Conservation (phyloP, 306 rosid genomes). For the Casuarina cunninghamiana region DNA sequence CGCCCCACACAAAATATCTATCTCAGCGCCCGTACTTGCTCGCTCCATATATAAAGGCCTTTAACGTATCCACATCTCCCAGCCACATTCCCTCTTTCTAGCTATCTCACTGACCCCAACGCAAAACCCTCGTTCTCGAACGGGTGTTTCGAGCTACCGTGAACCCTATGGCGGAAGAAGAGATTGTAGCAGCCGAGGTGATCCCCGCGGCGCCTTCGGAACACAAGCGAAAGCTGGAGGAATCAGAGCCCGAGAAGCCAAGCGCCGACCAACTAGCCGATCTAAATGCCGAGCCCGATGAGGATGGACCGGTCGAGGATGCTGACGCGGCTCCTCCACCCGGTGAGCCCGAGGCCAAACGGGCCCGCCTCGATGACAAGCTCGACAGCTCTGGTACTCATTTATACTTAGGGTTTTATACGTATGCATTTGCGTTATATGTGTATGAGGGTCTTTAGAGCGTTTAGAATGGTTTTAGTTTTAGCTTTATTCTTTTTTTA, state of each 20-base stretch:
- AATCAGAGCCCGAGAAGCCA: constrained; percentile 40
- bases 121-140: not conserved
- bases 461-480: not conserved
- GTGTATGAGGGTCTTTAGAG: not conserved
- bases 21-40: not conserved
- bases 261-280: constrained; percentile 29
- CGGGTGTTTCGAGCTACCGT: not conserved
- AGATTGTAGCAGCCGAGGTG: constrained; percentile 38
- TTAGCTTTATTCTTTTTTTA: not conserved
- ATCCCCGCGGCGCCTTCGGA: constrained; percentile 58
- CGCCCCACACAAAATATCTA: not conserved
- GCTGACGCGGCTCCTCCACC: constrained; percentile 12
- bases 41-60: not conserved
- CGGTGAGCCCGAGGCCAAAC: constrained; percentile 60
- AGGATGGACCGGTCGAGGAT: not conserved
- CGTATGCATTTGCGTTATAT: not conserved
- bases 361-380: constrained; percentile 67
- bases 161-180: constrained; percentile 76
- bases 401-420: not conserved
- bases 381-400: constrained; percentile 49
- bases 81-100: not conserved
- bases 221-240: constrained; percentile 83
- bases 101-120: not conserved
- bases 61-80: not conserved
- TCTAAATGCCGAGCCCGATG: constrained; percentile 34